A percentile compares a stretch with the other conserved stretches of the same genome.
phyloP scores from a whole-genome alignment of 495 filamentous ascomycete species.

The Neurospora terricola region DNA sequence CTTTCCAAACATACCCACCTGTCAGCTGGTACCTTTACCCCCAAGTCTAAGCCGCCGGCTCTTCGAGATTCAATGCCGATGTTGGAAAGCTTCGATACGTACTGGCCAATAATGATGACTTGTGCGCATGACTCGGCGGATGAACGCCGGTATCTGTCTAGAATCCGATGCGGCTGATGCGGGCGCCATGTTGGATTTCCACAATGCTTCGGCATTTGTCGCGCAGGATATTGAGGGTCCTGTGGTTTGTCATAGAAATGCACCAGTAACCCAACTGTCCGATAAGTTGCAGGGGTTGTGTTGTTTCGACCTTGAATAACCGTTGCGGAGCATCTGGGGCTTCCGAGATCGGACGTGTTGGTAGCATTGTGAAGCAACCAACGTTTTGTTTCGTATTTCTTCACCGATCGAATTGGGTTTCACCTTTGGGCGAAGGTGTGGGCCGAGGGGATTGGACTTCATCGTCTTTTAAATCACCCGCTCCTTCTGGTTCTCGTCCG shows the following conservation, averaged over 20 bases:
- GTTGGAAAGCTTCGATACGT: neutral
- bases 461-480: constrained; percentile 35
- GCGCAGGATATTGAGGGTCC: neutral
- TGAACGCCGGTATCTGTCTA: neutral
- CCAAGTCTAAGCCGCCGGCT: neutral
- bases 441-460: neutral
- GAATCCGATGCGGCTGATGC: neutral
- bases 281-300: neutral
- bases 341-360: neutral
- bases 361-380: neutral
- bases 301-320: neutral
- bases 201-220: neutral
- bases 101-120: neutral
- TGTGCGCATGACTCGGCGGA: neutral
- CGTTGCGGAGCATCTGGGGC: neutral
- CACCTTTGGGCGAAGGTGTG: neutral
- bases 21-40: neutral
- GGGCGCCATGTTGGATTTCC: neutral
- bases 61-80: neutral
- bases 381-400: neutral
- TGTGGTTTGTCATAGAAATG: neutral
- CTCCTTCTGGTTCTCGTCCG: constrained; percentile 63
- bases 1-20: neutral
- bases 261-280: neutral
- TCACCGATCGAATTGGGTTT: neutral